Percentiles rank a stretch among this genome's conserved stretches.
Evolutionary conservation across 148 eudicot genomes (phyloP).

Genomic region (Amaranthus palmeri): DNA sequence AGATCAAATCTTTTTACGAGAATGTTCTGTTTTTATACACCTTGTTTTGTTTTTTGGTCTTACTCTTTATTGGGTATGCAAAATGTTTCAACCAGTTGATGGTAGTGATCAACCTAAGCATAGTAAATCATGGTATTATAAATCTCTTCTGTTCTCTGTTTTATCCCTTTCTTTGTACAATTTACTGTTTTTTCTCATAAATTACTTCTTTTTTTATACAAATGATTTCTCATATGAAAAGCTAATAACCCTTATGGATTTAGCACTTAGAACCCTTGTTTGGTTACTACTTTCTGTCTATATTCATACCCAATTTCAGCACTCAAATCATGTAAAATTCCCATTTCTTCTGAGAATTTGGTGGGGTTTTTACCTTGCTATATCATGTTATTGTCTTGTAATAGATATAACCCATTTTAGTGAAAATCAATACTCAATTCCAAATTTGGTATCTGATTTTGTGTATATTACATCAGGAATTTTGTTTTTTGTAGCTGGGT

Average conservation of each 20-base stretch:
- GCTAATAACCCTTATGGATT: constrained; percentile 34
- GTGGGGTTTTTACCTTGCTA: constrained; percentile 52
- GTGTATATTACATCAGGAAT: too few relatives aligned
- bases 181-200: constrained; percentile 31
- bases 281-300: constrained; percentile 46
- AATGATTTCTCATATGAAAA: constrained; percentile 47
- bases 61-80: constrained; percentile 34
- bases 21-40: constrained; percentile 31
- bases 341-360: constrained; percentile 56
- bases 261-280: constrained; percentile 28
- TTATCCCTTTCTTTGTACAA: constrained; percentile 33
- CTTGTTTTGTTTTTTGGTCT: constrained; percentile 28
- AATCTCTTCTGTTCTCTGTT: constrained; percentile 32
- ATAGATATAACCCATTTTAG: constrained; percentile 25
- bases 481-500: too few relatives aligned
- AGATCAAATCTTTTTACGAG: not conserved
- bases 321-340: constrained; percentile 31
- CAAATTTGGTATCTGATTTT: too few relatives aligned
- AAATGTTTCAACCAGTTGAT: constrained; percentile 1
- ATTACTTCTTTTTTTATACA: constrained; percentile 41
- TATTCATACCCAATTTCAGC: constrained; percentile 32
- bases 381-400: constrained; percentile 53
- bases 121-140: constrained; percentile 24
- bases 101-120: constrained; percentile 21
- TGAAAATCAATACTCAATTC: too few relatives aligned